phyloP scores from a whole-genome alignment of 2,329 filamentous ascomycete species.

The Hysterium pulicare region DNA sequence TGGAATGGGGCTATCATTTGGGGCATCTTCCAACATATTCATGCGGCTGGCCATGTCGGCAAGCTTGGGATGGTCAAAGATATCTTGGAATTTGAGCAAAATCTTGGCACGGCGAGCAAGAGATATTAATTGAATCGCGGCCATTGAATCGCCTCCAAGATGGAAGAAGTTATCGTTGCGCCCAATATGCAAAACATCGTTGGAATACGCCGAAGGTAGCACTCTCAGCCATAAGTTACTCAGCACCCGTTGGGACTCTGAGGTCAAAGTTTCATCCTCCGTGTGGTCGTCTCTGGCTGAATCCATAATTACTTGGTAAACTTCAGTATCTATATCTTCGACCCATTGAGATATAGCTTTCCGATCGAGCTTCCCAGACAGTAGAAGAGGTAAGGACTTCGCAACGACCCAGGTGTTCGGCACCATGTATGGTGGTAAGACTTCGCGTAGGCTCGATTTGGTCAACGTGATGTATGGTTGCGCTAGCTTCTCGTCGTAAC shows the following conservation, averaged over 20 bases:
- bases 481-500: not conserved
- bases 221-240: not conserved
- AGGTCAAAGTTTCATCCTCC: conserved; percentile 2
- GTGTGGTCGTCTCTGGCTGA: too few relatives aligned
- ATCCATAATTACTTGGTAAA: conserved; percentile 34
- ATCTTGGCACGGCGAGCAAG: conserved; percentile 23
- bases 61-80: conserved; percentile 38
- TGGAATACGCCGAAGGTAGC: not conserved
- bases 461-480: not conserved
- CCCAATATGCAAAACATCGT: too few relatives aligned
- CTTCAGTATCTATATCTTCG: conserved; percentile 30
- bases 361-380: conserved; percentile 6
- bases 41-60: conserved; percentile 48
- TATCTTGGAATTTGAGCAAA: conserved; percentile 33
- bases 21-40: not conserved
- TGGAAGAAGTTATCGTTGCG: conserved; percentile 38
- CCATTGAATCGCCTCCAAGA: conserved; percentile 37
- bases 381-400: conserved; percentile 13
- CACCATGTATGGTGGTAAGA: conserved; percentile 5
- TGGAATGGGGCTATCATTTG: not conserved
- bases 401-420: conserved; percentile 24
- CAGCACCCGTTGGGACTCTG: conserved; percentile 12
- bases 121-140: conserved; percentile 36
- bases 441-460: not conserved
- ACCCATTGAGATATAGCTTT: conserved; percentile 37